Conservation (phyloP, 768 basidiomycete species). For the Calocybe cyanea region DNA sequence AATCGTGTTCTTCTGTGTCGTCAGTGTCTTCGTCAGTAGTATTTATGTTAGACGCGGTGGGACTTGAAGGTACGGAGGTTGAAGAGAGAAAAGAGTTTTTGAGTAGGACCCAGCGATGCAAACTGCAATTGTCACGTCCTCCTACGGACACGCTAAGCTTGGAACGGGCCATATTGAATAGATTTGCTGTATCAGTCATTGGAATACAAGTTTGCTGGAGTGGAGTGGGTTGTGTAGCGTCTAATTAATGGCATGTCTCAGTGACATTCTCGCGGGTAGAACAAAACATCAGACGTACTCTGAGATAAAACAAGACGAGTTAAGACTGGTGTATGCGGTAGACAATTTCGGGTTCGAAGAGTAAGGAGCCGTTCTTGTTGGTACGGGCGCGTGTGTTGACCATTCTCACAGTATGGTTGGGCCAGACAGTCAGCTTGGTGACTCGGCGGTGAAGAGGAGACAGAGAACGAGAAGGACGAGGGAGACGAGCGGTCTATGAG, state of each 20-base stretch:
- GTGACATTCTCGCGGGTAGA: background rate
- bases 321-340: constrained; percentile 73
- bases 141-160: constrained; percentile 67
- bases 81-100: constrained; percentile 76
- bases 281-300: background rate
- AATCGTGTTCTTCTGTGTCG: constrained; percentile 51
- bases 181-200: constrained; percentile 39
- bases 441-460: constrained; percentile 22
- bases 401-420: constrained; percentile 49
- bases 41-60: constrained; percentile 26
- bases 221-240: background rate
- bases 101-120: constrained; percentile 84
- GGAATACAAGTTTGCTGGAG: constrained; percentile 10
- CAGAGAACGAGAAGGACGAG: constrained; percentile 28
- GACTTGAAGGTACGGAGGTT: constrained; percentile 33
- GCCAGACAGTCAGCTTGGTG: constrained; percentile 40
- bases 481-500: constrained; percentile 23
- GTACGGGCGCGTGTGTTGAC: constrained; percentile 79
- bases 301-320: constrained; percentile 9
- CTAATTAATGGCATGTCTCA: background rate
- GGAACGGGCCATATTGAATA: constrained; percentile 64
- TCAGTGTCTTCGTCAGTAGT: constrained; percentile 34
- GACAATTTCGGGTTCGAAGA: constrained; percentile 85
- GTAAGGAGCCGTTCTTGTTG: constrained; percentile 82
- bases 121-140: constrained; percentile 63